Evolutionary conservation across 2,329 filamentous ascomycete species (phyloP).

Genomic region (Scedosporium dehoogii): DNA sequence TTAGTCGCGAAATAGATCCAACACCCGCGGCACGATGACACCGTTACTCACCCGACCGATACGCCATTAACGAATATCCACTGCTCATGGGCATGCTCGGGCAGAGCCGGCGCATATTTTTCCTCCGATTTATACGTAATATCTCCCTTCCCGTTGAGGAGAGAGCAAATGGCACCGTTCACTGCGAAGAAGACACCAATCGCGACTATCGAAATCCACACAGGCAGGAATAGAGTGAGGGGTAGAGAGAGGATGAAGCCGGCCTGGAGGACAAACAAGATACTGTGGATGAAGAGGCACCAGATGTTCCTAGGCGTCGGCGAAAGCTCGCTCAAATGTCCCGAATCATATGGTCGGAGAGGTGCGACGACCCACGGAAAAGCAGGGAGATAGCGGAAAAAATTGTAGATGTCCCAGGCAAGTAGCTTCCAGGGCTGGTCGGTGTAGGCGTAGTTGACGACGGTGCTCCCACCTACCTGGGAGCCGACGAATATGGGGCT

Average conservation of each 20-base stretch:
- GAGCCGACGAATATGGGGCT: slow-evolving; percentile 45
- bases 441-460: slow-evolving; percentile 53
- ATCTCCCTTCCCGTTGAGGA: slow-evolving; percentile 40
- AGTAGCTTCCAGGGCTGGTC: slow-evolving; percentile 42
- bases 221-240: slow-evolving; percentile 33
- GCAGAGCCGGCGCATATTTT: slow-evolving; percentile 36
- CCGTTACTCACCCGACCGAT: slow-evolving; percentile 40
- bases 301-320: slow-evolving; percentile 45
- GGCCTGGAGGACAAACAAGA: slow-evolving; percentile 51
- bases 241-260: slow-evolving; percentile 50
- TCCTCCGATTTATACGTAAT: slow-evolving; percentile 41
- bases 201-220: slow-evolving; percentile 34
- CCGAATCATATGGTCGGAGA: slow-evolving; percentile 38
- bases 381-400: slow-evolving; percentile 43
- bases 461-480: slow-evolving; percentile 45
- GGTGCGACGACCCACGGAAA: slow-evolving; percentile 55
- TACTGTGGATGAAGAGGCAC: slow-evolving; percentile 44
- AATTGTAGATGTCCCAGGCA: slow-evolving; percentile 42
- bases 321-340: slow-evolving; percentile 53
- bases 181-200: slow-evolving; percentile 34
- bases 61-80: slow-evolving; percentile 80
- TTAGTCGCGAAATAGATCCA: slow-evolving; percentile 8
- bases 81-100: slow-evolving; percentile 51
- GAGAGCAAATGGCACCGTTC: slow-evolving; percentile 40
- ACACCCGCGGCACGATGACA: background rate